Evolutionary conservation across 257 asterid species (phyloP).

Genomic region (Gardenia jasminoides): DNA sequence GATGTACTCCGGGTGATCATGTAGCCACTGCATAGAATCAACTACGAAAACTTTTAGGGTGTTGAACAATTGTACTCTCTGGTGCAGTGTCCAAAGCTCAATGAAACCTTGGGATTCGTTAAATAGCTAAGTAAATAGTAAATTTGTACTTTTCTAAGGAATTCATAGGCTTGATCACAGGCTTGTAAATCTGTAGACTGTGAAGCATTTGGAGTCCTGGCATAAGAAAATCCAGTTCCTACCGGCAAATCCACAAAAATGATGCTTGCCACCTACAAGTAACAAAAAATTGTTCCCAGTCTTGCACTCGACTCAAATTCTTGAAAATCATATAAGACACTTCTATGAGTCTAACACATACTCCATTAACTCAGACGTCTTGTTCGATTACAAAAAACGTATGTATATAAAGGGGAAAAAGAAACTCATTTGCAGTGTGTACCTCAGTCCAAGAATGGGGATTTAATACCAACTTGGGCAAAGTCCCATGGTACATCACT

Average conservation of each 20-base stretch:
- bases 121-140: no score
- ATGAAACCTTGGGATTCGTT: no score
- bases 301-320: no score
- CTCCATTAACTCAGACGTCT: no score
- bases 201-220: slow-evolving; percentile 20
- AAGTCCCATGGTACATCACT: slow-evolving; percentile 21
- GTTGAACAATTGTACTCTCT: no score
- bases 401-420: no score
- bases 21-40: slow-evolving; percentile 24
- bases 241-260: slow-evolving; percentile 31
- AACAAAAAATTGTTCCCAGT: not conserved
- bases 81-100: no score
- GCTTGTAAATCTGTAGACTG: slow-evolving; percentile 12
- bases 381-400: no score
- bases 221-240: slow-evolving; percentile 35
- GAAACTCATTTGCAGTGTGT: no score
- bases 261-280: slow-evolving; percentile 23
- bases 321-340: not conserved
- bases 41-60: not conserved
- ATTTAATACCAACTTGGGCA: slow-evolving; percentile 24
- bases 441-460: slow-evolving; percentile 37
- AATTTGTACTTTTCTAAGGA: slow-evolving; percentile 33
- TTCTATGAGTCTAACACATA: no score
- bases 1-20: slow-evolving; percentile 25
- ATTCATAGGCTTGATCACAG: slow-evolving; percentile 21